Base-by-base conservation (phyloP, 345 rosid genomes). In the Nasturtium officinale region DNA sequence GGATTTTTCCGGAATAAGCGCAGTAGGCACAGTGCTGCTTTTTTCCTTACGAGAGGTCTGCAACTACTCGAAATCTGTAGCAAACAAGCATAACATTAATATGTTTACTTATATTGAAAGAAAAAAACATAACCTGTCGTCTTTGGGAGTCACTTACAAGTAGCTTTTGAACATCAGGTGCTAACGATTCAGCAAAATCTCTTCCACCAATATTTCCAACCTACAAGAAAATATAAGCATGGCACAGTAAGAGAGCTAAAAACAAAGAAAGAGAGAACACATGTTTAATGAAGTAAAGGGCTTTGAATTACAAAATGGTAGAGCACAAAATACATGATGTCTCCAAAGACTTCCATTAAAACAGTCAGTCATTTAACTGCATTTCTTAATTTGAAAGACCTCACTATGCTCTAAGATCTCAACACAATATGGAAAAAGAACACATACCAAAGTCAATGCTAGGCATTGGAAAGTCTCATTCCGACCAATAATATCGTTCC, bases 121-220 rank as follows among this genome's bases (percentile, higher is more conserved):
- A n/a, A 23, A 67, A 7, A 67, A 2, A 40, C 58, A 76, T 51
- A 74, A 48, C n/a, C 5, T 40, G 12, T 32, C 29, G 17, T 65
- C 17, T 58, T 55, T 5, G 25, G 32, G 29, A 64, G 29, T 67
- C 64, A 51, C 99, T 96, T 84, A 96, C 99, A 52, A 96, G 90
- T 71, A 96, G 82, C 82, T 89, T 96, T 76, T 96, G 99, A 79
- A 96, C 98, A 79, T 96, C 99, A 46, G 98, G 96, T 55, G 98
- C 97, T 77, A 96, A 84, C 54, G 99, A 90, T 78, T 96, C 99
- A 48, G 99, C 86, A 77, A 92, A 96, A 81, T 96, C 99, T 86
- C 98, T 87, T 68, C 99, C 99, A 78, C 99, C 99, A 59, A 96
- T 96, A 80, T 96, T 96, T 30, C 99, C 98, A 72, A 96, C 99